These are phyloP conservation scores for Rosa chinensis DNA, from an alignment of 306 rosid species.

Conservation along the genomic window DNA sequence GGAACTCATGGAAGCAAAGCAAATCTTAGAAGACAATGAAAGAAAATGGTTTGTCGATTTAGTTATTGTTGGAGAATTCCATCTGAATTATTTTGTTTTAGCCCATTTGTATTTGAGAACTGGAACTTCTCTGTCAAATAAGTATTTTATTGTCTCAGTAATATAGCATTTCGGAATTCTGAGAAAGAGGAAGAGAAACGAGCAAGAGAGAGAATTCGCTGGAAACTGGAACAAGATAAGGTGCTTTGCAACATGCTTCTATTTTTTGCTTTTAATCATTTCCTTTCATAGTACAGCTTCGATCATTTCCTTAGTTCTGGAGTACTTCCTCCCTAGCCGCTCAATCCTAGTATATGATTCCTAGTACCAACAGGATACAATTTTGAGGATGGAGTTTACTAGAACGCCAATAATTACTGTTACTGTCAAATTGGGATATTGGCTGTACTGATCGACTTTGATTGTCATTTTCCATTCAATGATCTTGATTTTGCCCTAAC, in stretches of 20 bases:
- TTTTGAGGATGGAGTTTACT: not conserved
- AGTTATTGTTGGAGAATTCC: slow-evolving; percentile 4
- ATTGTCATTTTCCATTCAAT: not conserved
- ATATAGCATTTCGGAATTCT: slow-evolving; percentile 41
- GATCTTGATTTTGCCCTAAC: not conserved
- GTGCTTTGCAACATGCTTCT: slow-evolving; percentile 32
- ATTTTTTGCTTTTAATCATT: not conserved
- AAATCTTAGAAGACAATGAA: slow-evolving; percentile 59
- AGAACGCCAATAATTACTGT: not conserved
- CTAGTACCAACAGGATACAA: not conserved
- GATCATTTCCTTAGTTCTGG: not conserved
- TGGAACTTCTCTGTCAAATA: slow-evolving; percentile 12
- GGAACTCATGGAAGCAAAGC: slow-evolving; percentile 58
- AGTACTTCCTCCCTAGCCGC: not conserved
- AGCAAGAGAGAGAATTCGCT: slow-evolving; percentile 56
- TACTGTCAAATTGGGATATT: not conserved
- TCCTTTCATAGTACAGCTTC: not conserved
- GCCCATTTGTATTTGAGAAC: not conserved
- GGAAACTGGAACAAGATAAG: slow-evolving; percentile 81
- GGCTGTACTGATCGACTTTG: slow-evolving; percentile 1
- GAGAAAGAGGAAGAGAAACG: slow-evolving; percentile 77
- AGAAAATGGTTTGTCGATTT: slow-evolving; percentile 52
- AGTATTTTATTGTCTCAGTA: slow-evolving; percentile 35
- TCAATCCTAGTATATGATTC: not conserved
- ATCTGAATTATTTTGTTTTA: not conserved